Conservation (phyloP, 257 asterid genomes). For the Solanum bulbocastanum region DNA sequence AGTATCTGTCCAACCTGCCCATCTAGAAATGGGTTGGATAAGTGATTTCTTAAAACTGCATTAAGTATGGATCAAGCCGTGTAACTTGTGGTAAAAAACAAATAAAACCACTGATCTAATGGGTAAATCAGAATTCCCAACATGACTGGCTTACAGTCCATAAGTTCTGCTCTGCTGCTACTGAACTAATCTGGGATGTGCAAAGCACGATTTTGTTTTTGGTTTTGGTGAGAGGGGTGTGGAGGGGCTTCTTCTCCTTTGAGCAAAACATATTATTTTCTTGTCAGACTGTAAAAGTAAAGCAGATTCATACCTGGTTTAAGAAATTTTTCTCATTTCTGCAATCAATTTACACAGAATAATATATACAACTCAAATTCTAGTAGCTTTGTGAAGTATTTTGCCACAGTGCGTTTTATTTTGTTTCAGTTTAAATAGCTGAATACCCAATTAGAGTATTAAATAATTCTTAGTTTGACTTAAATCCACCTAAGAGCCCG, state of each 20-base stretch:
- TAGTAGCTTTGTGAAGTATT: background rate
- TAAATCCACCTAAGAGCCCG: background rate
- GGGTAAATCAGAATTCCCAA: background rate
- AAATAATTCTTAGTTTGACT: background rate
- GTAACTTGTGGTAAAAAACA: background rate
- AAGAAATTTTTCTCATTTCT: background rate
- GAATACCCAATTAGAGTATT: background rate
- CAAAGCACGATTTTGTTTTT: background rate
- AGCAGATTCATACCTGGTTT: background rate
- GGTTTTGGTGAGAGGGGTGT: background rate
- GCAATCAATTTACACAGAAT: background rate
- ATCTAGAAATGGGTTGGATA: background rate
- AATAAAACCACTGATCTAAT: background rate
- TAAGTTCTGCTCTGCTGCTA: background rate
- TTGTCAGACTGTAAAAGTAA: background rate
- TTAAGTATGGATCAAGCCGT: background rate
- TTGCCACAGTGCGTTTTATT: background rate
- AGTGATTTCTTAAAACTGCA: background rate
- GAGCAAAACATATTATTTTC: background rate
- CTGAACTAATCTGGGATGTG: background rate
- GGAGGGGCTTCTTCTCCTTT: background rate
- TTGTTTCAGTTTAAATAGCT: background rate
- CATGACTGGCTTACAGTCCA: background rate
- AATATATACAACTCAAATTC: background rate
- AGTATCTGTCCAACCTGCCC: background rate